Evolutionary conservation across 2,329 filamentous ascomycete species (phyloP).

Genomic region (Colletotrichum sp.): DNA sequence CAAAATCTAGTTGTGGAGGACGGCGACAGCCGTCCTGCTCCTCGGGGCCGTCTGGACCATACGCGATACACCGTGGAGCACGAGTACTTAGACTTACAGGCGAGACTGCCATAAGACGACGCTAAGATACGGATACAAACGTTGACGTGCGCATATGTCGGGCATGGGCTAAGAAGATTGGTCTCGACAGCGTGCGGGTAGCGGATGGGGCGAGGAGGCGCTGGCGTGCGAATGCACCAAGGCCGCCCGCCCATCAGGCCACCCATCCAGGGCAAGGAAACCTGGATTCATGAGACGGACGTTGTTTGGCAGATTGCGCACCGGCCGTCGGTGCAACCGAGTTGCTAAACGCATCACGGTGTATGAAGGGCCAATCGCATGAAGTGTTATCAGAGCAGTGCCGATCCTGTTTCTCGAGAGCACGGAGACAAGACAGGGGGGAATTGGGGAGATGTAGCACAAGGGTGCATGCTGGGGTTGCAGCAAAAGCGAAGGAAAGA

Average conservation of each 20-base stretch:
- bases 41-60: background rate
- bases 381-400: background rate
- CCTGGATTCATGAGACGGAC: background rate
- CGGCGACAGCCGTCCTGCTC: background rate
- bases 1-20: too few species aligned
- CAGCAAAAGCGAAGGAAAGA: background rate
- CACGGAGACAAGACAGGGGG: background rate
- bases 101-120: background rate
- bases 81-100: background rate
- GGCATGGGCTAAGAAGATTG: background rate
- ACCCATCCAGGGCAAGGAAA: background rate
- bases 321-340: slow-evolving; percentile 3
- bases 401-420: background rate
- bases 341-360: background rate
- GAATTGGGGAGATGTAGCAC: background rate
- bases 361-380: slow-evolving; percentile 2
- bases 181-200: background rate
- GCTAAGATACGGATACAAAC: background rate
- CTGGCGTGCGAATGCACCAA: background rate
- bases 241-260: background rate
- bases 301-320: slow-evolving; percentile 3
- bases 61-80: background rate
- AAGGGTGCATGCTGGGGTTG: background rate
- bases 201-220: background rate
- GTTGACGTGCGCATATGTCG: background rate